Percentiles rank a stretch among this genome's conserved stretches.
These are phyloP conservation scores for Avena eriantha DNA, from an alignment of 176 grass and related monocot genomes.

Conservation along the genomic window DNA sequence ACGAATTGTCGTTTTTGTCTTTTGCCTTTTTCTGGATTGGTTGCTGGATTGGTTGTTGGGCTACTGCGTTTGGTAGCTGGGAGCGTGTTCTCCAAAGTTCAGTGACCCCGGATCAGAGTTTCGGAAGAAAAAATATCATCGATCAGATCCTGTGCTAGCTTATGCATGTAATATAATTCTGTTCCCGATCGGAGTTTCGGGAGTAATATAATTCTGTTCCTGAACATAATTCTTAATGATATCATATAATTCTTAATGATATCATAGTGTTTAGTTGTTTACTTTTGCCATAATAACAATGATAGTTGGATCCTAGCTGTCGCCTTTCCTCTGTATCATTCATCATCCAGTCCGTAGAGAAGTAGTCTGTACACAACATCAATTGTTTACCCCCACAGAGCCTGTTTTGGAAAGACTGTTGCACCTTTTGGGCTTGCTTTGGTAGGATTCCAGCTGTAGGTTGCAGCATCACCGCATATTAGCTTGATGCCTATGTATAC, in stretches of 20 bases:
- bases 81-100: slow-evolving; percentile 31
- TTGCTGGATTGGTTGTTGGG: slow-evolving; percentile 32
- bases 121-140: background rate
- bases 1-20: slow-evolving; percentile 38
- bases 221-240: no score
- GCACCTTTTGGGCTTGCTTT: background rate
- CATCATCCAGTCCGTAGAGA: slow-evolving; percentile 46
- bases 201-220: background rate
- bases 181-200: no score
- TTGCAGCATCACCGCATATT: background rate
- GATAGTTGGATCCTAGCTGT: slow-evolving; percentile 23
- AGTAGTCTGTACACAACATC: slow-evolving; percentile 38
- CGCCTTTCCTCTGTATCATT: slow-evolving; percentile 30
- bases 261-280: slow-evolving; percentile 27
- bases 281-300: slow-evolving; percentile 15
- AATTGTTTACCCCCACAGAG: slow-evolving; percentile 21
- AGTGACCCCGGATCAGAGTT: slow-evolving; percentile 17
- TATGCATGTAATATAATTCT: background rate
- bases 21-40: background rate
- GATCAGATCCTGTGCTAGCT: slow-evolving; percentile 6
- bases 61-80: slow-evolving; percentile 28
- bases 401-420: background rate
- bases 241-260: background rate
- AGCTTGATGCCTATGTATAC: background rate
- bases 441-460: background rate